Evolutionary conservation across 345 rosid species (phyloP).

Genomic region (Euphorbia peplus): DNA sequence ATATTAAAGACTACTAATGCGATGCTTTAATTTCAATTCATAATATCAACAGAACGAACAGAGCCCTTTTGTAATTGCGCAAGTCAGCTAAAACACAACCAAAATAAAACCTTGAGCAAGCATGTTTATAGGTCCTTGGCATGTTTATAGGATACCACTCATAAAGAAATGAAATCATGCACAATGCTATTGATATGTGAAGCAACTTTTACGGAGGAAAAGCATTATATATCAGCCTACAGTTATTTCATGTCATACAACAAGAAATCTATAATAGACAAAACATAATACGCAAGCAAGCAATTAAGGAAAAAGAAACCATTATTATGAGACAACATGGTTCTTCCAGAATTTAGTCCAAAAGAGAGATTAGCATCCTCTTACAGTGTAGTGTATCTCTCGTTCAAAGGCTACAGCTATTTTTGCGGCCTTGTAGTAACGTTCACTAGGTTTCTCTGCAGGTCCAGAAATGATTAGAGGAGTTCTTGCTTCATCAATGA

Average conservation of each 20-base stretch:
- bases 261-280: not conserved
- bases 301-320: not conserved
- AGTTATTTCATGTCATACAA: not conserved
- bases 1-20: too few relatives aligned
- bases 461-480: slow-evolving; percentile 93
- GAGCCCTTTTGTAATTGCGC: not conserved
- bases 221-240: not conserved
- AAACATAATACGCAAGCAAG: not conserved
- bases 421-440: slow-evolving; percentile 89
- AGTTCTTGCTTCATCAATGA: slow-evolving; percentile 98
- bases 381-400: slow-evolving; percentile 92
- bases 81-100: slow-evolving; percentile 1
- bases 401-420: slow-evolving; percentile 81
- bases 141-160: not conserved
- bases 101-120: not conserved
- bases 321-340: not conserved
- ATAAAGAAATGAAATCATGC: not conserved
- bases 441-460: slow-evolving; percentile 97
- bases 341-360: not conserved
- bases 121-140: not conserved
- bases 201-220: slow-evolving; percentile 9
- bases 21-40: not conserved
- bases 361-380: slow-evolving; percentile 10
- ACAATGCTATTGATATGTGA: not conserved
- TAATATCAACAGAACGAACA: not conserved